Evolutionary conservation across 2,329 filamentous ascomycete species (phyloP), one percentile per base, ranked within the genome.

Genomic region (Cytospora schulzeri): DNA sequence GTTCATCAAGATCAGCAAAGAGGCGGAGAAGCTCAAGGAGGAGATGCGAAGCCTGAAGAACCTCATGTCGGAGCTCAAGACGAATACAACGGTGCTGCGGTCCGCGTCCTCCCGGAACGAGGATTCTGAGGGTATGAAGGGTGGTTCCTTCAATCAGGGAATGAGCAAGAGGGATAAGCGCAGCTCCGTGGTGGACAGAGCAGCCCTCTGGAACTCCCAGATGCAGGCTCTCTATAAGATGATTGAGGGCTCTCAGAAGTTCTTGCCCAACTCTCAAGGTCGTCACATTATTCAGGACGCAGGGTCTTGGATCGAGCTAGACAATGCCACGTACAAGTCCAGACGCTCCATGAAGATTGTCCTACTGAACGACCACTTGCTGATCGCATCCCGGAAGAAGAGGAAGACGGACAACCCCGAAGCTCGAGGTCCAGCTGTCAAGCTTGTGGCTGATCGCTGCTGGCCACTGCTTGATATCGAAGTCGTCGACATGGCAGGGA

Each of bases 1-100:
- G 73, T 99, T 99, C 74, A 98, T 99, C 82, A 96, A 96, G 77
- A 98, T 99, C 76, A 97, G 93, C 75, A 97, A 98, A 78, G 95
- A 99, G 79, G 95, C 96, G 2, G 95, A 99, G 78, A 97, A 97
- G 79, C 86, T 99, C 64, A 98, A 98, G 78, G 87, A 88, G 62
- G 95, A 99, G 76, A 98, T 99, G 95, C 87, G 92, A 60, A 91
- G 91, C 8, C 85, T 99, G 35, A 88, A 91, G 53, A 92, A 92
- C 69, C 83, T 98, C 60, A 97, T 99, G 90, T 89, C 92, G 2
- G 95, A 99, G 69, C 84, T 99, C 63, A 98, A 92, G 71, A 84
- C 87, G 9, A 92, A 93, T 66, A 90, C 88, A 1, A 88, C 84
- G 22, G 88, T 88, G 3, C 78, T 91, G 45, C 82, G 88, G 56